These are phyloP conservation scores for Penicillium sp. DNA, from an alignment of 2,329 filamentous ascomycete species.

Conservation along the genomic window DNA sequence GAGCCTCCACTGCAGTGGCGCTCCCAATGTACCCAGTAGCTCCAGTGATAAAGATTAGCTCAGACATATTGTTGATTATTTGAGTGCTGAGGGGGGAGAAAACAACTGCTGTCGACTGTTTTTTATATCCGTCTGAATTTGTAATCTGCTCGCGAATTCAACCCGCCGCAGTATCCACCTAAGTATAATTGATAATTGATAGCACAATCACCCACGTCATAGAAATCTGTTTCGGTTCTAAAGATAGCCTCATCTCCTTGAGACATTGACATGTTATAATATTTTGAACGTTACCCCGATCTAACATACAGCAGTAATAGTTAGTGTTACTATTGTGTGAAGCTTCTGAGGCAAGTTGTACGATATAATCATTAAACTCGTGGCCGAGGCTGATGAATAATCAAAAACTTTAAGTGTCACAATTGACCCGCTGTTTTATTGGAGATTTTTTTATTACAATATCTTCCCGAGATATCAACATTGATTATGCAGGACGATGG, in stretches of 20 bases:
- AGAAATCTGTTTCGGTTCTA: neutral
- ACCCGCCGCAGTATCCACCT: neutral
- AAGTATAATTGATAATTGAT: neutral
- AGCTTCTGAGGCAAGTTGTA: neutral
- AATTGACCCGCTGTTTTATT: too few species aligned
- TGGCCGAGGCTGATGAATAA: slow-evolving; percentile 3
- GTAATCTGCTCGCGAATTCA: neutral
- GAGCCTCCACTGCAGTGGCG: slow-evolving; percentile 16
- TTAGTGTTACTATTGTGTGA: neutral
- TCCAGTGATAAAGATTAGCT: slow-evolving; percentile 28
- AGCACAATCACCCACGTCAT: neutral
- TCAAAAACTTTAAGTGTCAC: neutral
- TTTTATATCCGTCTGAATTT: neutral
- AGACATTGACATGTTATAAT: neutral
- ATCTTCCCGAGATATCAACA: neutral
- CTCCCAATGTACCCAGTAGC: slow-evolving; percentile 28
- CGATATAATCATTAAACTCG: neutral
- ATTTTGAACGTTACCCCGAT: neutral
- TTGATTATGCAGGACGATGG: neutral
- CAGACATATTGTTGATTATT: slow-evolving; percentile 15
- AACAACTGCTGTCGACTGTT: neutral
- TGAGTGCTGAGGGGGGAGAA: neutral
- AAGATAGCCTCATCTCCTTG: neutral
- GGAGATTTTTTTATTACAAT: neutral
- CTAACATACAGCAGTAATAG: neutral